A percentile compares a stretch with the other conserved stretches of the same genome.
Conservation (phyloP, 345 rosid species). For the Syzygium aqueum region DNA sequence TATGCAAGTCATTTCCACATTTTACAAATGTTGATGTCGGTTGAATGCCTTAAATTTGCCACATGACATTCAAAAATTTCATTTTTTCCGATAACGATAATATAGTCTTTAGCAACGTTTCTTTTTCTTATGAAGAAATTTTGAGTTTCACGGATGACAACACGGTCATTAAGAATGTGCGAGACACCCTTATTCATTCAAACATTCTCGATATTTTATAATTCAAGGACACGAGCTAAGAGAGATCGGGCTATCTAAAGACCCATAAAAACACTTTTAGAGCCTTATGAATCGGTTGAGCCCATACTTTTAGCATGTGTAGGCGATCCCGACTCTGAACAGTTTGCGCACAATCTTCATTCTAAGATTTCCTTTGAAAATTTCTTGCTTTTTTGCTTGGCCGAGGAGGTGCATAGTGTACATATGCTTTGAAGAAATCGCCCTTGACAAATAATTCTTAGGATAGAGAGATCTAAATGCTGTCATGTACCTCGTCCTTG, state of each 20-base stretch:
- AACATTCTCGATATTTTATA: neutral
- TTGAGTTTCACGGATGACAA: neutral
- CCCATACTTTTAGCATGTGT: neutral
- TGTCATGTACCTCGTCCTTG: neutral
- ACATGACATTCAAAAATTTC: neutral
- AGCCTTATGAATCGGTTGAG: fast-evolving
- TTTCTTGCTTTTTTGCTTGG: neutral
- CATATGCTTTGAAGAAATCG: neutral
- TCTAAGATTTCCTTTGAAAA: neutral
- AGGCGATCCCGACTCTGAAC: fast-evolving
- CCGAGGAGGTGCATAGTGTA: neutral
- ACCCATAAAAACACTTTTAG: neutral
- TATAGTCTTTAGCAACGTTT: neutral
- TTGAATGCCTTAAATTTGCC: neutral
- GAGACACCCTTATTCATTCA: neutral
- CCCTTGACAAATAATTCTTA: neutral
- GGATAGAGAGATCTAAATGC: neutral
- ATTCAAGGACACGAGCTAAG: fast-evolving
- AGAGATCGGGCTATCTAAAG: neutral
- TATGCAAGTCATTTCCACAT: neutral
- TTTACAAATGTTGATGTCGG: neutral
- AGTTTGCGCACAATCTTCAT: neutral
- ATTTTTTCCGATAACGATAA: neutral
- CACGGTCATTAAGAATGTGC: neutral
- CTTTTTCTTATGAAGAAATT: neutral